Percentiles rank a stretch among this genome's conserved stretches.
phyloP scores from a whole-genome alignment of 495 filamentous ascomycete genomes.

The Penicillium cinerascens region DNA sequence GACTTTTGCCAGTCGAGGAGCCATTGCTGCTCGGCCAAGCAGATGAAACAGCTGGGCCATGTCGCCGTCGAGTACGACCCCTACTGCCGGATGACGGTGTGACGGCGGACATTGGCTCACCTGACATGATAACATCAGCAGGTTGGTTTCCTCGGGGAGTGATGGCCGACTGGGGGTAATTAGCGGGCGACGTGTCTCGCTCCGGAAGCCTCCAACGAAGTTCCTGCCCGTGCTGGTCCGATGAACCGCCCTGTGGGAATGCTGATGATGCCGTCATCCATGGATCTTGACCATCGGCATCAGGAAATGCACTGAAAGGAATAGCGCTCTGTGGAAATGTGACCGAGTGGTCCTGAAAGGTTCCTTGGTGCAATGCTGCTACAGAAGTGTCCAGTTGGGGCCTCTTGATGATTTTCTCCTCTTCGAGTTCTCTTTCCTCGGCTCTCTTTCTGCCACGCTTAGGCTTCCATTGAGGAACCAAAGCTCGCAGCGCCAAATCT shows the following conservation, averaged over 20 bases:
- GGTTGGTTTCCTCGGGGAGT: slow-evolving; percentile 55
- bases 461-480: slow-evolving; percentile 86
- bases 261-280: slow-evolving; percentile 51
- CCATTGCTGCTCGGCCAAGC: slow-evolving; percentile 78
- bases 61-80: slow-evolving; percentile 62
- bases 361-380: slow-evolving; percentile 52
- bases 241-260: slow-evolving; percentile 23
- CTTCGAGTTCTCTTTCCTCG: slow-evolving; percentile 65
- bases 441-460: slow-evolving; percentile 83
- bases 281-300: slow-evolving; percentile 47
- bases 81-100: slow-evolving; percentile 56
- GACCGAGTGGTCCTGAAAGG: slow-evolving; percentile 47
- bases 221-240: slow-evolving; percentile 38
- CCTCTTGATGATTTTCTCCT: slow-evolving; percentile 55
- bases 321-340: slow-evolving; percentile 57
- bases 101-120: slow-evolving; percentile 67
- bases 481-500: slow-evolving; percentile 83
- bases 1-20: slow-evolving; percentile 65
- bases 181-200: slow-evolving; percentile 56
- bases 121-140: slow-evolving; percentile 45
- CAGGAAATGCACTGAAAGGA: slow-evolving; percentile 58
- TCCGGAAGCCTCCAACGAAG: slow-evolving; percentile 47
- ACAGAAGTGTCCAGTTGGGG: slow-evolving; percentile 66
- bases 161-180: slow-evolving; percentile 79
- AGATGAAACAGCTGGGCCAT: slow-evolving; percentile 91